Conservation (phyloP, 2,329 filamentous ascomycete genomes). For the Shiraia sp. region DNA sequence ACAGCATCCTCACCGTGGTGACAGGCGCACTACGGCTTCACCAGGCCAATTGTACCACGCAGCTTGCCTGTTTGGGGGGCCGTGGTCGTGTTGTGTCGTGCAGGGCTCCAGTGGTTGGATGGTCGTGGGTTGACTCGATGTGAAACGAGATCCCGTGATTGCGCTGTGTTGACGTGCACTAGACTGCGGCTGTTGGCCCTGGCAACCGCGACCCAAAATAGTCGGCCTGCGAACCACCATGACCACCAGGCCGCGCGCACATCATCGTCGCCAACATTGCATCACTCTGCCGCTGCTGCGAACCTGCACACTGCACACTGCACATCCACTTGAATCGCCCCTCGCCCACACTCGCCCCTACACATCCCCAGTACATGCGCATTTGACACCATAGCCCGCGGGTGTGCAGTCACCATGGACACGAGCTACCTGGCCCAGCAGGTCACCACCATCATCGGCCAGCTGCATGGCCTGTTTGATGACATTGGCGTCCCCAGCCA, state of each 20-base stretch:
- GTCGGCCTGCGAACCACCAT: slow-evolving; percentile 14
- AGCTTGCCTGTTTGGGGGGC: too few species aligned
- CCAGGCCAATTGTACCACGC: too few species aligned
- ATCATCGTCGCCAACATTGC: slow-evolving; percentile 27
- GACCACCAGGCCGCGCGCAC: slow-evolving; percentile 25
- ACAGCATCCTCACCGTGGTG: too few species aligned
- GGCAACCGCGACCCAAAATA: slow-evolving; percentile 28
- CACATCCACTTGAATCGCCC: too few species aligned
- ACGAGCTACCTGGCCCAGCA: slow-evolving; percentile 92
- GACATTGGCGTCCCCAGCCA: slow-evolving; percentile 94
- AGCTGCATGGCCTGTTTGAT: slow-evolving; percentile 93
- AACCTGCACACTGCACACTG: too few species aligned
- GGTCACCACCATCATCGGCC: slow-evolving; percentile 89
- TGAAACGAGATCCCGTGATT: slow-evolving; percentile 32
- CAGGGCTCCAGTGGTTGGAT: slow-evolving; percentile 44
- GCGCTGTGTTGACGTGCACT: slow-evolving; percentile 9
- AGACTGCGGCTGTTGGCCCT: slow-evolving; percentile 20
- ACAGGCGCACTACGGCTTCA: too few species aligned
- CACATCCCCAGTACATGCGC: slow-evolving; percentile 37
- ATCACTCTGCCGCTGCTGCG: slow-evolving; percentile 28
- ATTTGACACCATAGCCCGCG: slow-evolving; percentile 36
- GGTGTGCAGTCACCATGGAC: slow-evolving; percentile 66
- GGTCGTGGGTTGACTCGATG: slow-evolving; percentile 10
- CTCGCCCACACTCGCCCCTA: slow-evolving; percentile 9
- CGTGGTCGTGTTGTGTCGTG: too few species aligned